Evolutionary conservation across 23 red algal genomes (phyloP), one percentile per base, ranked within the genome.

Genomic region (Gracilaria domingensis): DNA sequence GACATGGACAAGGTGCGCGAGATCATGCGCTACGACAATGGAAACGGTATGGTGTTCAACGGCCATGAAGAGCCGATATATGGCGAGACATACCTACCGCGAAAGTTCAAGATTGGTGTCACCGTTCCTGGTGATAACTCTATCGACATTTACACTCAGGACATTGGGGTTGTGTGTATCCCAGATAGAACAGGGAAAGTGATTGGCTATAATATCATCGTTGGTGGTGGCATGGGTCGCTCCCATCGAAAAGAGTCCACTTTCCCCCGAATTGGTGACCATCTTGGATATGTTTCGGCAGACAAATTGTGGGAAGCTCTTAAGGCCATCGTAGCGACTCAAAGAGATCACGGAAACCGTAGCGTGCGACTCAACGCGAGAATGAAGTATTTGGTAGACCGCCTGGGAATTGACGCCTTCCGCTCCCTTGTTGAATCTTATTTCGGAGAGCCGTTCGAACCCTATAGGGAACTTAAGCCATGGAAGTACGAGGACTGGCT

Each of bases 91-190:
- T 99, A 99, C 75, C 75, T 99, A n/a, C 97, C 97, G 38, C 70
- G 97, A 30, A 99, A 99, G 90, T 99, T 99, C 57, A 99, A 99
- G 88, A 96, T 99, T 29, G 97, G 93, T 70, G 93, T 99, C 34
- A 99, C 97, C 35, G 97, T 99, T 23, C 94, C 97, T 26, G 97
- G 97, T 34, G 97, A 99, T 37, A 99, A 99, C 58, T 90, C 81
- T 12, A 92, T 99, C 53, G 97, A 99, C 50, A 84, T 99, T 62
- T 99, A 96, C 82, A 99, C 93, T 38, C 93, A 99, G 24, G 97
- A 99, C 51, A 94, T 99, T 73, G 97, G 97, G n/a, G 42, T 99
- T 49, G 94, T 99, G 13, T 93, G 95, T 39, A 56, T 99, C 8
- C 82, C 81, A 26, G 93, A 88, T 55, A 75, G 44, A 23, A 57